Base-by-base conservation (phyloP, 169 alveolate genomes). In the Cryptosporidium baileyi region DNA sequence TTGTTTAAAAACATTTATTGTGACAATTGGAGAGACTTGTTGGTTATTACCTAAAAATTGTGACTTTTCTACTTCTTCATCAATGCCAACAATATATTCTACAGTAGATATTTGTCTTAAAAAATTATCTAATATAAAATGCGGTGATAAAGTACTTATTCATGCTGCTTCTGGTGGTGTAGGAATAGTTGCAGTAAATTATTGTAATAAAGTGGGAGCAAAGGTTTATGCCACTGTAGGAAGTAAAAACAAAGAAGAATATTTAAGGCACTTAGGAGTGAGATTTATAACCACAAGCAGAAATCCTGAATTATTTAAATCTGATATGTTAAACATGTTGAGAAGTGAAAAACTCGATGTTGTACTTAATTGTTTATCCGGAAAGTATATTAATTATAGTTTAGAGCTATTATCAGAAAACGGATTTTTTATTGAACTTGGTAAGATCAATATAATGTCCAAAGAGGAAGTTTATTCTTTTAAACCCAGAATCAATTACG, bases 161-260 rank as follows among this genome's bases (percentile, higher is more conserved):
- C 89, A 80, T 65, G 89, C 89, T 4, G 89, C 82, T 11, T 80
- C 89, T 9, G 89, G 89, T 15, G 89, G 89, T 17, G 80, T 80
- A 19, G 89, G 89, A 34, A 32, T 80, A 38, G 81, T 54, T 22
- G 81, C 81, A 22, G 81, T 80, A 34, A 63, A 62, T 80, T 80
- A 80, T 43, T 80, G 89, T 60, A 32, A 47, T 63, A 38, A 57
- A 36, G 11, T 60, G 3, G 89, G 89, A 26, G 89, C 89, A 11
- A 30, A 15, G 9, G 67, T 80, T 3, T 80, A 45, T 28, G 89
- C 80, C 17, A 80, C 89, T 1, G 89, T 80, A 32, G 89, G 89
- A n/a, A 80, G 36, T 49, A 54, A 36, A 6, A 80, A 47, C 19
- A 80, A 80, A 60, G 89, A 62, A 40, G 63, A 38, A 24, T 80